A percentile compares a stretch with the other conserved stretches of the same genome.
Evolutionary conservation across 768 basidiomycete species (phyloP).

Genomic region (Boletus rufocinnamomeus): DNA sequence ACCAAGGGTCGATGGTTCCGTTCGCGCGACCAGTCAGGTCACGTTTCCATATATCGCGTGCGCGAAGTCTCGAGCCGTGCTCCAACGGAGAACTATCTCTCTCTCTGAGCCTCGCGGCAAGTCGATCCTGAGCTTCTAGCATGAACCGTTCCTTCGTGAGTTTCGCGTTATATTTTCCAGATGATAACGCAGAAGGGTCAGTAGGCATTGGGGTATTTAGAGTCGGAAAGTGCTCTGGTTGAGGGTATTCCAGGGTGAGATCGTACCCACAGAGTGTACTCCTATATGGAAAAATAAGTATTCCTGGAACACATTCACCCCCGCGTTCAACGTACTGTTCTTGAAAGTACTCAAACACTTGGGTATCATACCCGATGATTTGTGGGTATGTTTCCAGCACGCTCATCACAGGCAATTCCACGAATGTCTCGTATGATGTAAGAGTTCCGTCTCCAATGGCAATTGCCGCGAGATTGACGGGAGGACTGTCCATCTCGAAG

Average conservation of each 20-base stretch:
- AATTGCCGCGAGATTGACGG: constrained; percentile 66
- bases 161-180: background rate
- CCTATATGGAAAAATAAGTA: constrained; percentile 35
- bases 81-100: constrained; percentile 17
- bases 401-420: constrained; percentile 55
- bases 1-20: constrained; percentile 59
- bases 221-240: constrained; percentile 50
- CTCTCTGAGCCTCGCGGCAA: constrained; percentile 12
- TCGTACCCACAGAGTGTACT: constrained; percentile 64
- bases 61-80: constrained; percentile 20
- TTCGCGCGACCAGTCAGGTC: constrained; percentile 50
- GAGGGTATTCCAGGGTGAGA: constrained; percentile 68
- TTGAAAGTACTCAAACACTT: constrained; percentile 64
- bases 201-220: background rate
- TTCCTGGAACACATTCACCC: background rate
- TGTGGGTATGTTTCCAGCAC: constrained; percentile 36
- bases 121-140: constrained; percentile 12
- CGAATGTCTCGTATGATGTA: constrained; percentile 46
- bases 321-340: constrained; percentile 50
- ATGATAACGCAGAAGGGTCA: accelerated
- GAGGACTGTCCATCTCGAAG: constrained; percentile 50
- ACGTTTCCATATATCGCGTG: constrained; percentile 40
- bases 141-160: constrained; percentile 14
- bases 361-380: constrained; percentile 50
- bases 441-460: constrained; percentile 34